Conservation (phyloP, 106 monocot species). For the Dendrobium chrysotoxum region DNA sequence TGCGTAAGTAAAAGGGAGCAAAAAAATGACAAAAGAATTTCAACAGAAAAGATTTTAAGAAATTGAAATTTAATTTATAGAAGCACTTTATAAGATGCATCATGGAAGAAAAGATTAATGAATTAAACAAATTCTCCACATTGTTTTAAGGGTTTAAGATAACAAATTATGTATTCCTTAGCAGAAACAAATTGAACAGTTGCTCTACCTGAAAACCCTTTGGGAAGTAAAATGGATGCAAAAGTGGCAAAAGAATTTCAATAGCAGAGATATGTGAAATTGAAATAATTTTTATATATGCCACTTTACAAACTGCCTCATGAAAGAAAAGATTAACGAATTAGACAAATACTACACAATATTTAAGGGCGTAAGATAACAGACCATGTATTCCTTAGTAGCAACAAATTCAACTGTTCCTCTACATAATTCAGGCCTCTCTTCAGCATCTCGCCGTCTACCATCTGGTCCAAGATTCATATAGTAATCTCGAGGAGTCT, state of each 20-base stretch:
- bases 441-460: conserved; percentile 96
- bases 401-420: conserved; percentile 99
- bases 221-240: background rate
- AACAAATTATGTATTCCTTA: conserved; percentile 87
- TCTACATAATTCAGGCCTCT: conserved; percentile 93
- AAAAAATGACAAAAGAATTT: background rate
- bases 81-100: background rate
- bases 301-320: background rate
- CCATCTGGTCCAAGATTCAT: conserved; percentile 95
- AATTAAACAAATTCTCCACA: background rate
- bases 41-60: background rate
- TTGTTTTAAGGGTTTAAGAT: background rate
- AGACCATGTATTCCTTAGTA: conserved; percentile 97
- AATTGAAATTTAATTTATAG: background rate
- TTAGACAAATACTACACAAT: background rate
- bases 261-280: background rate
- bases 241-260: background rate
- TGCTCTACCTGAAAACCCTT: conserved; percentile 47
- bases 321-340: background rate
- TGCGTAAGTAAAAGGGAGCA: background rate
- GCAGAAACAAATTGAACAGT: conserved; percentile 97
- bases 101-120: background rate
- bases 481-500: conserved; percentile 89
- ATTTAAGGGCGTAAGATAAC: conserved; percentile 4
- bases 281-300: background rate